Base-by-base conservation (phyloP, 139 green algal genomes). In the Chloropicon primus region DNA sequence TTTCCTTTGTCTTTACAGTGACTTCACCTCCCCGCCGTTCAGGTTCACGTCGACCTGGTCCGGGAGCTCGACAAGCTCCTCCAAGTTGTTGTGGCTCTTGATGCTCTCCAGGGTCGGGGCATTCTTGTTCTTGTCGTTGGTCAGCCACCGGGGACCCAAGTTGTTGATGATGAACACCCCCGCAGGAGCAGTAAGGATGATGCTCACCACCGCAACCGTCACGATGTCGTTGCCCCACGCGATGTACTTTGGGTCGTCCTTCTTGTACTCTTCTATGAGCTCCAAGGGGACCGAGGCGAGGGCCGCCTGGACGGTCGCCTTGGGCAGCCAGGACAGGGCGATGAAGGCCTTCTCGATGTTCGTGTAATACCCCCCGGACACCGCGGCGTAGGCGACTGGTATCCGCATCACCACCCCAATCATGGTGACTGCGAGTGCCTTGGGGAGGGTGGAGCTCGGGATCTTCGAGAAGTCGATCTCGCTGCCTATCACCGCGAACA, bases 231-330 rank as follows among this genome's bases (percentile, higher is more conserved):
- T 27, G 17, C 53, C 74, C 79, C 79, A 82, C 17, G 53, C 27
- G 17, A 76, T n/a, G 74, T 79, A 82, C 24, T 82, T 24, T 3
- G 41, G 41, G 74, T 26, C 22, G 54, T 75, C 76, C 1, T 54
- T 22, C 26, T 77, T 76, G 53, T 24, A 76, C 28, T 78, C 28
- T n/a, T 26, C 21, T 23, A 78, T 53, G 3, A 72, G 54, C 5
- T 82, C 79, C 25, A 79, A 22, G 22, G 79, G 74, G 22, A 77
- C 74, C 25, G 23, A 54, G 26, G 41, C 79, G 24, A 82, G 53
- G 24, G 79, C 79, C 24, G 91, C 91, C 80, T 96, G 92, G 79
- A 96, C 91, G 0, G 90, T 94, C 2, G 90, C 91, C 82, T 96
- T 96, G 54, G 92, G 91, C 0, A 87, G 86, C 92, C 92, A 96